Evolutionary conservation across 352 stramenopile genomes (phyloP), one percentile per base, ranked within the genome.

Genomic region (Globisporangium cederbergense): DNA sequence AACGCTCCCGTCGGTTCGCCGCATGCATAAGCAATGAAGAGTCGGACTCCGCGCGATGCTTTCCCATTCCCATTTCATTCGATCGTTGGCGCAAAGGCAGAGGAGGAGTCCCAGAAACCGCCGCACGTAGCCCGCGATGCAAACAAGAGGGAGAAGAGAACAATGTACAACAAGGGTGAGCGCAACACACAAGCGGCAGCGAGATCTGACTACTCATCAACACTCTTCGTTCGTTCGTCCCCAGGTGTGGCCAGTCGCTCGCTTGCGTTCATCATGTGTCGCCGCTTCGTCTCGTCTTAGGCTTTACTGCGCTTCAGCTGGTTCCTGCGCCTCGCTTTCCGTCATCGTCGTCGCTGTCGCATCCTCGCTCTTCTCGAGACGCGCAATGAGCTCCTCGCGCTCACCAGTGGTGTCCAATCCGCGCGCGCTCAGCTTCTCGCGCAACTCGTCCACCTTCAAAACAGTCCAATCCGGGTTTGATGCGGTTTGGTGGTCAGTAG

Each of bases 401-500:
- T 74, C 62, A 50, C 59, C 52, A 30, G 49, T 54, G 32, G 43
- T 60, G 40, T 62, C 63, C 38, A 65, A 58, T 6, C 60, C 66
- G 38, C 66, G 63, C 58, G 52, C 58, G 51, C 40, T 61, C 30
- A 68, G 34, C 55, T 66, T 53, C 28, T 72, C 66, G 60, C 66
- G 66, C 53, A 72, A 51, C 47, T 72, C 66, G 25, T 65, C 66
- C 40, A 64, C 66, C 61, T 60, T 72, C 55, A 64, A 58, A 61
- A 59, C 59, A 62, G 66, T 56, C 66, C 66, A 72, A 66, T 68
- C 66, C 56, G 59, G 61, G 40, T 25, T 68, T 55, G 40, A 59
- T 59, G 61, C 49, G 30, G 56, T 58, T 52, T 22, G 46, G 32
- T 66, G 51, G 36, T 67, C 53, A 67, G 62, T 62, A 50, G 42